Base-by-base conservation (phyloP, 192 early-diverging fungal genomes). In the Gigaspora rosea region DNA sequence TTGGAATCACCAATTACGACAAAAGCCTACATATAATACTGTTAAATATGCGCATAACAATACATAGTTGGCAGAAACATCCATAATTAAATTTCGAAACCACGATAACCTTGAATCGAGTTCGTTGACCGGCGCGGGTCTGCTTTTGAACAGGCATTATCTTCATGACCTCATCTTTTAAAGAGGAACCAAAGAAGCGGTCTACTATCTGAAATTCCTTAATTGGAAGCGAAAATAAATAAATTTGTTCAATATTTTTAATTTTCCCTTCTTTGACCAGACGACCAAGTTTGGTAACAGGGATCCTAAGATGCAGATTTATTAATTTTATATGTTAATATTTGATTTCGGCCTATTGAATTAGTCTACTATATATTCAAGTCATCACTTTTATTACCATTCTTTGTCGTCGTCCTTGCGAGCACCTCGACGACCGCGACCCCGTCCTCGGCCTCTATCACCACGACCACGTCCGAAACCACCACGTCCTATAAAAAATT, bases 111-210 rank as follows among this genome's bases (percentile, higher is more conserved):
- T 98, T 98, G 92, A 98, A 98, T 84, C 97, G 94, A 81, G 97
- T 98, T 82, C 97, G 94, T 90, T 98, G 97, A 92, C 97, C 97
- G 80, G 97, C 97, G 86, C 94, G 93, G 84, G 97, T 98, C 89
- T 98, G 97, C 93, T 98, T 98, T 92, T 98, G 97, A 79, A 98
- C 97, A 72, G 97, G 97, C 89, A 95, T 97, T 83, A 98, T 96
- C 92, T 98, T 98, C 97, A 98, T 98, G 77, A 98, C 97, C 89
- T 98, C 94, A 87, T 98, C 97, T 93, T 96, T 96, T 80, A 98
- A 91, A 83, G 91, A 90, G n/a, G 83, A 80, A 84, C 94, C 94
- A 58, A 98, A 87, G 92, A 98, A 96, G 83, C 86, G 87, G 84
- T 98, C 97, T 80, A 98, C 91, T 77, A 98, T 94, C 90, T 98